Evolutionary conservation across 208 protist species (phyloP), one percentile per base, ranked within the genome.

Genomic region (Phytomonas francai): DNA sequence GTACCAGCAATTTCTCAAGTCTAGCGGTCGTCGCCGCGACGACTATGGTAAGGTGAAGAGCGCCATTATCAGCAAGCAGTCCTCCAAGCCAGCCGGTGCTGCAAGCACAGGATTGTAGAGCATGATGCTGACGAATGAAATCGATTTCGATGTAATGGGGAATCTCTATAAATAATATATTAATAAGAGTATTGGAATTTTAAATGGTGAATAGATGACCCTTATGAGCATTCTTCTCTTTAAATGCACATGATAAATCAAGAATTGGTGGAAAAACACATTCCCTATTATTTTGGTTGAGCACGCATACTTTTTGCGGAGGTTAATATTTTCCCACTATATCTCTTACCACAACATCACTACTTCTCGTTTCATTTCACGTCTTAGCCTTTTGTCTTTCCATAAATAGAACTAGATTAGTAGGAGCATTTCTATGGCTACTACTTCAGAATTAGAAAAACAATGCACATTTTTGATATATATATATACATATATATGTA

Each of bases 1-100:
- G 78, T 97, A 91, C 79, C 92, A 97, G 87, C 92, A 97, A 84
- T 97, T 95, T 79, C 88, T 97, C 73, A 82, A 84, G 75, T 96
- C 91, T 66, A 94, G 88, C 75, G 91, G 91, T 72, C 88, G 88
- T 73, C 87, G 87, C 74, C 86, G 88, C 49, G 91, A 96, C 70
- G 91, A 96, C 79, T 96, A 94, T 81, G 79, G 78, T 65, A 92
- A 92, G 79, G 49, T 64, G 8, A 84, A 83, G 73, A 72, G 72
- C 12, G 61, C 78, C 59, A 81, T 83, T 54, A 65, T 77, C 60
- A 94, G 77, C 71, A 96, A 94, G 85, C 78, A 91, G 69, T 84
- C 81, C 34, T 68, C 74, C 57, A 96, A 94, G 77, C 88, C 91
- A 49, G 84, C 78, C 25, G 91, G 91, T 72, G 88, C 91, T 7